Percentiles rank a stretch among this genome's conserved stretches.
Evolutionary conservation across 345 rosid genomes (phyloP).

Genomic region (Cardamine occulta): DNA sequence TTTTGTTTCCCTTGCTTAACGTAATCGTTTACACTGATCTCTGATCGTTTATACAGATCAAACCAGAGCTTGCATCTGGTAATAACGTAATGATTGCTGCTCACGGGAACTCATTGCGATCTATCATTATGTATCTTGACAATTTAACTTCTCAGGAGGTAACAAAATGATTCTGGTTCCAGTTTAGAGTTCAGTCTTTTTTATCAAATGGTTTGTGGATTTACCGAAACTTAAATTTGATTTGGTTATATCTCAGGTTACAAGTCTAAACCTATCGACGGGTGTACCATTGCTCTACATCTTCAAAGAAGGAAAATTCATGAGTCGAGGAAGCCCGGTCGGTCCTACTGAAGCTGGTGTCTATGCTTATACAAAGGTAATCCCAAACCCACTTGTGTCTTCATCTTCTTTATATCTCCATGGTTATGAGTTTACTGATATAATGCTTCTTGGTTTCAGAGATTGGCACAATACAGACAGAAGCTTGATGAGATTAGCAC

Average conservation of each 20-base stretch:
- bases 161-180: background rate
- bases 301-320: constrained; percentile 83
- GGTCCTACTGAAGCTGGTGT: constrained; percentile 95
- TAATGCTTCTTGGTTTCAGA: constrained; percentile 48
- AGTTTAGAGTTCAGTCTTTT: background rate
- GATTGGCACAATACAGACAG: constrained; percentile 88
- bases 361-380: constrained; percentile 93
- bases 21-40: background rate
- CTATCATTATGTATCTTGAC: constrained; percentile 98
- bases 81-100: constrained; percentile 94
- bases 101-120: constrained; percentile 92
- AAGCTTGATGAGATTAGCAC: constrained; percentile 78
- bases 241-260: constrained; percentile 47
- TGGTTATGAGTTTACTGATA: constrained; percentile 14
- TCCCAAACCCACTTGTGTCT: constrained; percentile 18
- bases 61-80: constrained; percentile 83
- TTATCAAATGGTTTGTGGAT: background rate
- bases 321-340: constrained; percentile 86
- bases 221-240: background rate
- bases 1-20: background rate
- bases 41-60: constrained; percentile 58
- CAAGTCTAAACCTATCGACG: constrained; percentile 82
- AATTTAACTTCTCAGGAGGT: constrained; percentile 90
- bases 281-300: constrained; percentile 97
- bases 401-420: constrained; percentile 5